Conservation (phyloP, 139 green algal species). For the Chlorella sp. region DNA sequence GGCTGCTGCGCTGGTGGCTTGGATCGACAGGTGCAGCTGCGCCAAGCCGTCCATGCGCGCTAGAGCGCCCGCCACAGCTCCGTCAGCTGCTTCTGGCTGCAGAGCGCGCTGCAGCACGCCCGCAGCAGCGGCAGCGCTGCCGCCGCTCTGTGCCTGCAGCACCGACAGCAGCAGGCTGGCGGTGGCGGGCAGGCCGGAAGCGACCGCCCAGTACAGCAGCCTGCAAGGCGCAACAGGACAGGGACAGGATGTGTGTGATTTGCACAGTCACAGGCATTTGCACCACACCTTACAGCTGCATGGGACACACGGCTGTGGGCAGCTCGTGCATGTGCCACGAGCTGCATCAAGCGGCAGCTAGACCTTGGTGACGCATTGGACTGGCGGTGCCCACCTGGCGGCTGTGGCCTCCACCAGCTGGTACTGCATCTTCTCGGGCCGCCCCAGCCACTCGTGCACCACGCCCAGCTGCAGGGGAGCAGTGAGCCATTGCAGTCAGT, state of each 20-base stretch:
- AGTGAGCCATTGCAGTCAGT: no score
- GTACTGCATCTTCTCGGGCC: constrained; percentile 27
- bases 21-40: constrained; percentile 22
- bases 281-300: no score
- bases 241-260: neutral
- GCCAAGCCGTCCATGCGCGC: constrained; percentile 10
- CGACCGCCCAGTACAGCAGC: constrained; percentile 31
- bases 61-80: neutral
- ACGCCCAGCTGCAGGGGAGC: constrained; percentile 29
- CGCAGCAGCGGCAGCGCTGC: neutral
- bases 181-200: constrained; percentile 22
- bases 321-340: no score
- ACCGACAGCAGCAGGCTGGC: constrained; percentile 24
- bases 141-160: constrained; percentile 24
- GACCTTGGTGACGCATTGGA: no score
- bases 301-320: no score
- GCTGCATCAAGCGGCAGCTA: no score
- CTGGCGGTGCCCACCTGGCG: constrained; percentile 1
- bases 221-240: neutral
- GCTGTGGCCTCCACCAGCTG: constrained; percentile 28
- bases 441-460: constrained; percentile 38
- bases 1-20: constrained; percentile 5
- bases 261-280: no score
- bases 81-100: neutral
- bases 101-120: constrained; percentile 15